phyloP scores from a whole-genome alignment of 192 early-diverging fungal species.

The Obelidium mucronatum region DNA sequence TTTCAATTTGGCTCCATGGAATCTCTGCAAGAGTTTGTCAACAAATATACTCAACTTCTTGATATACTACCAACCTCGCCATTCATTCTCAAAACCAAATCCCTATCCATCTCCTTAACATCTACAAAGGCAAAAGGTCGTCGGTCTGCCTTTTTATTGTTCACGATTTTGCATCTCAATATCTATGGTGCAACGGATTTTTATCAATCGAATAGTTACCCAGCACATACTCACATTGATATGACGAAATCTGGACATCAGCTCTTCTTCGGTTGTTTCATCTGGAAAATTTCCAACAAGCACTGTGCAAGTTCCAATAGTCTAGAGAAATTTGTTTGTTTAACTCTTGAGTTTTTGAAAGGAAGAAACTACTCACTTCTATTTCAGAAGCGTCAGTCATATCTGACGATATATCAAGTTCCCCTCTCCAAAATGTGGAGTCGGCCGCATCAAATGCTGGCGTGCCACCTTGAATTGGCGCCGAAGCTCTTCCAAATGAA shows the following conservation, averaged over 20 bases:
- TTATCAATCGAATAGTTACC: too few species aligned
- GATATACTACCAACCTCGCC: conserved; percentile 13
- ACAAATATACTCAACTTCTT: background rate
- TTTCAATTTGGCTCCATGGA: conserved; percentile 24
- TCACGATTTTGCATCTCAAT: conserved; percentile 28
- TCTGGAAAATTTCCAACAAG: conserved; percentile 32
- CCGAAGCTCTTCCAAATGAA: too few species aligned
- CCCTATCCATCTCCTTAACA: conserved; percentile 22
- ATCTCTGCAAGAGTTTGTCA: background rate
- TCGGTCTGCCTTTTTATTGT: conserved; percentile 28
- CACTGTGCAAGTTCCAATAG: conserved; percentile 6
- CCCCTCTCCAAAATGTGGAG: background rate
- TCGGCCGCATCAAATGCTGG: too few species aligned
- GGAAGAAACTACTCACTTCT: conserved; percentile 9
- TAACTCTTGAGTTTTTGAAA: background rate
- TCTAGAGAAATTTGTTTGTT: background rate
- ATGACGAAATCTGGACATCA: conserved; percentile 9
- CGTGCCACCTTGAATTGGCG: too few species aligned
- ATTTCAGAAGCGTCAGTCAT: conserved; percentile 16
- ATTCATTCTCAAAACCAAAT: conserved; percentile 21
- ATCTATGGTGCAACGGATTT: too few species aligned
- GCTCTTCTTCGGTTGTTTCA: conserved; percentile 17
- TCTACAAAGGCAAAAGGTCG: conserved; percentile 25
- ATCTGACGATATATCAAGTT: conserved; percentile 23
- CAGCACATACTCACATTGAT: conserved; percentile 28